Percentiles rank a stretch among this genome's conserved stretches.
These are phyloP conservation scores for Alternaria sp. DNA, from an alignment of 2,329 filamentous ascomycete genomes.

Conservation along the genomic window DNA sequence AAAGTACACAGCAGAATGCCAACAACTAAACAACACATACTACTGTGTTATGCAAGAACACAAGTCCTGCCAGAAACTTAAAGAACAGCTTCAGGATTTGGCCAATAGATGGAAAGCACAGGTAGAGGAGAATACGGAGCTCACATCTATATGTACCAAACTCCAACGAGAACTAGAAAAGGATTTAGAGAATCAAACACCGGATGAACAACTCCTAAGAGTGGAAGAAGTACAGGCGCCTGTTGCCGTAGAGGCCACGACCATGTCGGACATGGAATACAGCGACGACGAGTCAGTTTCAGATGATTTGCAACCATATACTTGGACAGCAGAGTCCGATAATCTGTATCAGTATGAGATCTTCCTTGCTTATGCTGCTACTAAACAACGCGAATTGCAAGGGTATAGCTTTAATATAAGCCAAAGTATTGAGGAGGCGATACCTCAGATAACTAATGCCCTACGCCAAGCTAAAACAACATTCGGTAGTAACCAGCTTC, in stretches of 20 bases:
- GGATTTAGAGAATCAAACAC: constrained; percentile 4
- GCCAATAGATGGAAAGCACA: constrained; percentile 12
- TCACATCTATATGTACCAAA: constrained; percentile 5
- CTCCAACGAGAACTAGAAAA: constrained; percentile 13
- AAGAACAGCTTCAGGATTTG: constrained; percentile 16
- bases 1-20: constrained; percentile 3
- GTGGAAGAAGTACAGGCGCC: constrained; percentile 11
- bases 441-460: constrained; percentile 12
- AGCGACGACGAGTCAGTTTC: constrained; percentile 13
- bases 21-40: constrained; percentile 10
- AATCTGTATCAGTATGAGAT: constrained; percentile 12
- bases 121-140: constrained; percentile 9
- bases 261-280: constrained; percentile 12
- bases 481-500: constrained; percentile 10
- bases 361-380: constrained; percentile 11
- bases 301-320: constrained; percentile 7
- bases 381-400: constrained; percentile 9
- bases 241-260: constrained; percentile 15
- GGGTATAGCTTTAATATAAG: constrained; percentile 14
- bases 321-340: constrained; percentile 10
- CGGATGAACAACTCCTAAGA: not conserved
- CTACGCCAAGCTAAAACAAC: constrained; percentile 11
- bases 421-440: constrained; percentile 11
- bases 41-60: constrained; percentile 8
- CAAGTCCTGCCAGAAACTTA: constrained; percentile 1